These are phyloP conservation scores for Salix caprea DNA, from an alignment of 345 rosid species.

Conservation along the genomic window DNA sequence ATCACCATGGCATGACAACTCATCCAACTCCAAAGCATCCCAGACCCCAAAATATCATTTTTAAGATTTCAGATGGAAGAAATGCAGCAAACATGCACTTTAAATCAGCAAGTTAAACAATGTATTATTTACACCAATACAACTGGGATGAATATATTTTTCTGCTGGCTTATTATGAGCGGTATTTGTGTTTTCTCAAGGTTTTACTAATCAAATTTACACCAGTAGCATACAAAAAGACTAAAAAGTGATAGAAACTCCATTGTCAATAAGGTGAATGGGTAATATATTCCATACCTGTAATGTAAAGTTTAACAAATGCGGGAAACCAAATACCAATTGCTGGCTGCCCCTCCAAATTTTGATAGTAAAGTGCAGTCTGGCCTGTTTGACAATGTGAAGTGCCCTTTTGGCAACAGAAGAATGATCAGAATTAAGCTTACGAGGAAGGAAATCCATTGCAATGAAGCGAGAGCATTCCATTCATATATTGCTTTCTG, in stretches of 20 bases:
- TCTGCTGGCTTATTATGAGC: neutral
- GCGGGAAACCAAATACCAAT: neutral
- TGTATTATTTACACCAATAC: neutral
- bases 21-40: constrained; percentile 63
- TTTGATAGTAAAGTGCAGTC: neutral
- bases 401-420: neutral
- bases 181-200: neutral
- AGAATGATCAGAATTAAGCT: too few species aligned
- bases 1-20: constrained; percentile 55
- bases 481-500: constrained; percentile 49
- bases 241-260: neutral
- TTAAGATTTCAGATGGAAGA: neutral
- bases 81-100: neutral
- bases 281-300: neutral
- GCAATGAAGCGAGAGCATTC: constrained; percentile 50
- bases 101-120: neutral
- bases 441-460: constrained; percentile 2
- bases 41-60: constrained; percentile 26
- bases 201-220: neutral
- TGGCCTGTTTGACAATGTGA: neutral
- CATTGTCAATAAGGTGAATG: neutral
- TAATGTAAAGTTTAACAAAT: neutral
- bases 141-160: neutral
- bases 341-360: neutral
- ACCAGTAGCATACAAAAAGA: neutral